Percentiles rank a stretch among this genome's conserved stretches.
Conservation (phyloP, 1,284 basidiomycete species). For the Sphagnurus paluster region DNA sequence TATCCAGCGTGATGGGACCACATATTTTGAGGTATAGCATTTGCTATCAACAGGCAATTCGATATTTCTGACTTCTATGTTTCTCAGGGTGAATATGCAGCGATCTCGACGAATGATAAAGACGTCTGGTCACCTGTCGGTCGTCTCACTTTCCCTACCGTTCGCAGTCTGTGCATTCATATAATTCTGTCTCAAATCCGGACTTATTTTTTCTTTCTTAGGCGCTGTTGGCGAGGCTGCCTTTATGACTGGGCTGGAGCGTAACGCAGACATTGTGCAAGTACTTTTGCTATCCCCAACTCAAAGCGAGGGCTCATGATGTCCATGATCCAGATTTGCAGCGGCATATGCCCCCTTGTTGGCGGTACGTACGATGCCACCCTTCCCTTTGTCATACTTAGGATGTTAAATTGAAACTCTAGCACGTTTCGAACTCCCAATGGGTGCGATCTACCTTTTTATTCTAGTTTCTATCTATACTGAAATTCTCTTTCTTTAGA, state of each 20-base stretch:
- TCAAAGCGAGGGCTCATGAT: no score
- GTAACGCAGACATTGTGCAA: slow-evolving; percentile 38
- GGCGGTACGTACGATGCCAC: slow-evolving; percentile 38
- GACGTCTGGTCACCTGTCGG: slow-evolving; percentile 37
- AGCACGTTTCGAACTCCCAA: slow-evolving; percentile 55
- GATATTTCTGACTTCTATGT: not conserved
- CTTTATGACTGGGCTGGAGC: slow-evolving; percentile 39
- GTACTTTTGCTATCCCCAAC: no score
- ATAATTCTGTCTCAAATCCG: not conserved
- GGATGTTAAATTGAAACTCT: not conserved
- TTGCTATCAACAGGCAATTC: no score
- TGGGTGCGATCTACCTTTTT: slow-evolving; percentile 38
- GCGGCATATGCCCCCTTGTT: slow-evolving; percentile 67
- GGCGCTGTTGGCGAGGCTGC: slow-evolving; percentile 39
- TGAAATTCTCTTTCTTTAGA: slow-evolving; percentile 32
- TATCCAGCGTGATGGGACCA: slow-evolving; percentile 30
- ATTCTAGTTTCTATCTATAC: not conserved
- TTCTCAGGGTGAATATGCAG: slow-evolving; percentile 42
- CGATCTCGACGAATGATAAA: slow-evolving; percentile 33
- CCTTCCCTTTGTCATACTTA: not conserved
- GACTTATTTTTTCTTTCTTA: slow-evolving; percentile 16
- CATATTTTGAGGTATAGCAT: slow-evolving; percentile 44
- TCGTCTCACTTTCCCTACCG: slow-evolving; percentile 55
- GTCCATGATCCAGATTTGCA: slow-evolving; percentile 50
- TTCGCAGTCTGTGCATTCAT: slow-evolving; percentile 39